These are phyloP conservation scores for Exophiala oligosperma DNA, from an alignment of 2,329 filamentous ascomycete genomes.

Conservation along the genomic window DNA sequence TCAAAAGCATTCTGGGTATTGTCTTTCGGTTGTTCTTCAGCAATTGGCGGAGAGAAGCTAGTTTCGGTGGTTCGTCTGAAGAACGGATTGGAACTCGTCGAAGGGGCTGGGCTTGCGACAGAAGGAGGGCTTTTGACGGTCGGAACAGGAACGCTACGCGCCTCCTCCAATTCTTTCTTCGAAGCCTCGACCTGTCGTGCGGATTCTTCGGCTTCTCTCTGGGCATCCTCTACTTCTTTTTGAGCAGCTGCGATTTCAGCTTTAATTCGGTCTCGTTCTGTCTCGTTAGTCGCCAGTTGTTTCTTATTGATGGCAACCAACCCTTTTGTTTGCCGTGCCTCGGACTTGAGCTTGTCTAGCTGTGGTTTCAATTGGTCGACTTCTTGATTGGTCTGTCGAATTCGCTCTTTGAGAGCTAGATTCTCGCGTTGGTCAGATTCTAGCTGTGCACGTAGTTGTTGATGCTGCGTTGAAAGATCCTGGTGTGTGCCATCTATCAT, in stretches of 20 bases:
- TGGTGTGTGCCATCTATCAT: conserved; percentile 77
- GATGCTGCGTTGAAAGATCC: conserved; percentile 80
- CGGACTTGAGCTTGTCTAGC: conserved; percentile 88
- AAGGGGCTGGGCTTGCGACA: conserved; percentile 54
- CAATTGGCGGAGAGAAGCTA: conserved; percentile 32
- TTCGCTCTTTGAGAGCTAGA: conserved; percentile 78
- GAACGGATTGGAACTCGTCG: conserved; percentile 82
- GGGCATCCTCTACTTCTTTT: conserved; percentile 62
- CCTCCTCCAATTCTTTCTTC: conserved; percentile 27
- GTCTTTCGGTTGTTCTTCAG: conserved; percentile 13
- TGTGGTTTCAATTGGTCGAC: conserved; percentile 82
- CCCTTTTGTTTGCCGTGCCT: conserved; percentile 92
- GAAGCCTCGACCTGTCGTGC: conserved; percentile 45
- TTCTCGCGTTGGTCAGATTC: conserved; percentile 91
- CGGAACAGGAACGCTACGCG: conserved; percentile 21
- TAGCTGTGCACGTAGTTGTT: conserved; percentile 70
- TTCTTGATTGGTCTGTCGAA: conserved; percentile 78
- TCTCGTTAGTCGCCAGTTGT: conserved; percentile 84
- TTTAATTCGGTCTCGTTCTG: conserved; percentile 84
- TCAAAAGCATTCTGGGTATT: conserved; percentile 66
- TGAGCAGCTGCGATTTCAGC: conserved; percentile 69
- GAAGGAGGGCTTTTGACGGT: conserved; percentile 24
- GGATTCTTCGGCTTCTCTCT: conserved; percentile 48
- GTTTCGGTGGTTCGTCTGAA: conserved; percentile 66
- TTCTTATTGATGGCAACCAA: conserved; percentile 98